Evolutionary conservation across 2,329 filamentous ascomycete species (phyloP).

Genomic region (Cytospora leucostoma): DNA sequence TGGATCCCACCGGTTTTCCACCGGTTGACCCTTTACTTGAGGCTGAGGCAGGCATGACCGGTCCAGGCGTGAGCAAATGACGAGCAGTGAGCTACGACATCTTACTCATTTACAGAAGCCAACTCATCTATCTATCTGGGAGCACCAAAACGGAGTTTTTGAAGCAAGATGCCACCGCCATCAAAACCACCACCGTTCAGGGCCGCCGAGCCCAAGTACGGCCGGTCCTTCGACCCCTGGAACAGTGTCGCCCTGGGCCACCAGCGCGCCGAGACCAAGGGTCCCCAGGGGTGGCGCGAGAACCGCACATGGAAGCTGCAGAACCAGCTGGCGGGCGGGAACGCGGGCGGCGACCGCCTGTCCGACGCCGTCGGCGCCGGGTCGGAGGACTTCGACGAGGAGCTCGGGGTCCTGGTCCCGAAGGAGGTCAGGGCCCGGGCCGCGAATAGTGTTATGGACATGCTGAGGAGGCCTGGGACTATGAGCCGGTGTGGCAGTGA

Average conservation of each 20-base stretch:
- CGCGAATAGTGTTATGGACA: slow-evolving; percentile 52
- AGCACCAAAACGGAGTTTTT: not conserved
- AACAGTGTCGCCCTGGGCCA: slow-evolving; percentile 77
- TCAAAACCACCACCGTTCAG: slow-evolving; percentile 31
- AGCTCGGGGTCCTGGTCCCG: slow-evolving; percentile 45
- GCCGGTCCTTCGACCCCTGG: slow-evolving; percentile 63
- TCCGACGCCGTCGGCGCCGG: slow-evolving; percentile 68
- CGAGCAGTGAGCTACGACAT: not conserved
- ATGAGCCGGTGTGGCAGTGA: slow-evolving; percentile 36
- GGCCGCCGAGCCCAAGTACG: slow-evolving; percentile 45
- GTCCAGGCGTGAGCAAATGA: not conserved
- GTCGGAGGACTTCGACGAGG: slow-evolving; percentile 55
- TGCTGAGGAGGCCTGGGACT: slow-evolving; percentile 51
- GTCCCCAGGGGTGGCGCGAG: slow-evolving; percentile 68
- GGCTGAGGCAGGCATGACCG: not conserved
- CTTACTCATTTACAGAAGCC: not conserved
- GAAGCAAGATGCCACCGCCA: slow-evolving; percentile 23
- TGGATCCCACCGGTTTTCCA: not conserved
- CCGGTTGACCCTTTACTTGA: not conserved
- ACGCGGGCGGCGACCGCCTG: slow-evolving; percentile 60
- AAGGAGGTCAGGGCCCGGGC: slow-evolving; percentile 44
- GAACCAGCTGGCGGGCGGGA: slow-evolving; percentile 64
- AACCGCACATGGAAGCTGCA: slow-evolving; percentile 69
- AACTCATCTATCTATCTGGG: not conserved
- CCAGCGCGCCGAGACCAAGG: slow-evolving; percentile 72